Evolutionary conservation across 805 yeast species (phyloP).

Genomic region (Zygosaccharomyces bailii): DNA sequence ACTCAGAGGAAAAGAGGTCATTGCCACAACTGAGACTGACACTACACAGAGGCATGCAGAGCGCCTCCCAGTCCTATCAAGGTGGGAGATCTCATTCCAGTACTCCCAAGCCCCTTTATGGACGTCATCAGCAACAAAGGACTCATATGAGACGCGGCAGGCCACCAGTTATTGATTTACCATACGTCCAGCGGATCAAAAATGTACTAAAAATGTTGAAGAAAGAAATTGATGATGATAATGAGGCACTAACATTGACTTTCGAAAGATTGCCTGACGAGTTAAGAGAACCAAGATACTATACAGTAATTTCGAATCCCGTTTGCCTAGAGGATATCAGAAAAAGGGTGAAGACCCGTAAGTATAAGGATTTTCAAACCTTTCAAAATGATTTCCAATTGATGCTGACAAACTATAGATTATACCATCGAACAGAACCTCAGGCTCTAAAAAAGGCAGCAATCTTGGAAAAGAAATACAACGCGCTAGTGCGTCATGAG

Average conservation of each 20-base stretch:
- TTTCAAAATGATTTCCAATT: conserved; percentile 74
- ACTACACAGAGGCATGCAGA: conserved; percentile 14
- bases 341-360: conserved; percentile 79
- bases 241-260: conserved; percentile 50
- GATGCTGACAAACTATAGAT: conserved; percentile 71
- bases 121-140: conserved; percentile 26
- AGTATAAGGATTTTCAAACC: conserved; percentile 68
- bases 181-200: conserved; percentile 85
- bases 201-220: conserved; percentile 77
- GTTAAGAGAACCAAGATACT: conserved; percentile 44
- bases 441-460: conserved; percentile 59
- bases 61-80: conserved; percentile 10
- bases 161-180: conserved; percentile 37
- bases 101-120: conserved; percentile 27
- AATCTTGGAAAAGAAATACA: conserved; percentile 58
- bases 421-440: conserved; percentile 57
- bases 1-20: conserved; percentile 14
- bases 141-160: conserved; percentile 36
- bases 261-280: conserved; percentile 83
- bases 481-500: conserved; percentile 59
- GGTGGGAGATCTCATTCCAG: conserved; percentile 21
- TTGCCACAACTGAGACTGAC: conserved; percentile 14
- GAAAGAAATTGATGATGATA: conserved; percentile 57
- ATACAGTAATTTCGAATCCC: conserved; percentile 52
- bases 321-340: conserved; percentile 70